Evolutionary conservation across 805 yeast genomes (phyloP), one percentile per base, ranked within the genome.

Genomic region (Wickerhamiella dianesei): DNA sequence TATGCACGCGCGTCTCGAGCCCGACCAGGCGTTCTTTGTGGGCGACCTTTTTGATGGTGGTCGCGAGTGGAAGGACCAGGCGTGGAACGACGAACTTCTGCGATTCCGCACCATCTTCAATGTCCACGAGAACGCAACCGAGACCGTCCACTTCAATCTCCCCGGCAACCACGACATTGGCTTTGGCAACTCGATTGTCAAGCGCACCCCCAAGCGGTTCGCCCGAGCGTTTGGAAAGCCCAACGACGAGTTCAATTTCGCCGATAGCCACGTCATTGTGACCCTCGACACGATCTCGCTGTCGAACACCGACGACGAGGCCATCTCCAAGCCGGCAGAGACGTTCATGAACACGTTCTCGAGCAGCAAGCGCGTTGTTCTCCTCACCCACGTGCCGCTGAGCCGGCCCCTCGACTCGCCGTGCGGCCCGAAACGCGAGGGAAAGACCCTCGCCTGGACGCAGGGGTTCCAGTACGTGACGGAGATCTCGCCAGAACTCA

Each of bases 161-260:
- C 95, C 96, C 0, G 99, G 98, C 1, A 92, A 92, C 60, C 99
- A 92, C 61, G 99, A 92, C 60, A 85, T 94, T 53, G 99, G 99
- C 0, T 89, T 82, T 64, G 95, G 92, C 22, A 75, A 79, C 49
- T 76, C 78, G 0, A 76, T 92, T 14, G 69, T 76, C 16, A 69
- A 71, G 21, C 63, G 69, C 1, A 76, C 80, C 20, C 64, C 74
- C 41, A 64, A 74, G 35, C 66, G 97, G 53, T 92, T 88, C 63
- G 65, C 73, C 37, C 66, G 79, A 1, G 72, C 69, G 58, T 89
- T 86, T 62, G 98, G 97, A 1, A 76, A 76, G 37, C 67, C 92
- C 0, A 69, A 72, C 18, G 71, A 74, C 14, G 66, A 64, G 14
- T 57, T 72, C 35, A 71, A 74, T n/a, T 54, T 80, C 2, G 82